phyloP scores from a whole-genome alignment of 2,329 filamentous ascomycete species.

The Fusarium nodosum region DNA sequence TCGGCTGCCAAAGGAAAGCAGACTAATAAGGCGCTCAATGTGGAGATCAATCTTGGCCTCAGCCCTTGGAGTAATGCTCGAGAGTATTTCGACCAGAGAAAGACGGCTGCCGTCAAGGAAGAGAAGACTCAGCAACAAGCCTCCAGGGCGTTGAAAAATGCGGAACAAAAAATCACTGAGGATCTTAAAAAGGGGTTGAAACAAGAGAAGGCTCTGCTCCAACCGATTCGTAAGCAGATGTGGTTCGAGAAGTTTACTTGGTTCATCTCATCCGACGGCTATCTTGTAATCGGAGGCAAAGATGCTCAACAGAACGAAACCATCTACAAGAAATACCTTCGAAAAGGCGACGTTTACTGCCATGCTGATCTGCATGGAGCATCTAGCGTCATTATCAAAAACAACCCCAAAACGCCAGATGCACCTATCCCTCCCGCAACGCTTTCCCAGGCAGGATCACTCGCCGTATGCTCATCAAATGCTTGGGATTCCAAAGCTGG shows the following conservation, averaged over 20 bases:
- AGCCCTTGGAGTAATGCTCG: constrained; percentile 91
- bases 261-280: constrained; percentile 96
- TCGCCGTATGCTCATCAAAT: constrained; percentile 86
- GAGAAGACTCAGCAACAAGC: constrained; percentile 88
- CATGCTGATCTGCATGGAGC: constrained; percentile 91
- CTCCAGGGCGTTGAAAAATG: constrained; percentile 85
- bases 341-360: constrained; percentile 91
- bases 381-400: constrained; percentile 89
- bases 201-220: constrained; percentile 88
- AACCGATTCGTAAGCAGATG: constrained; percentile 83
- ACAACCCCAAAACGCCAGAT: constrained; percentile 80
- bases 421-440: constrained; percentile 93
- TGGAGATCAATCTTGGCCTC: constrained; percentile 87
- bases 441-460: constrained; percentile 86
- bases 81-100: constrained; percentile 92
- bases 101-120: constrained; percentile 85
- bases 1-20: constrained; percentile 56
- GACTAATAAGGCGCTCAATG: constrained; percentile 69
- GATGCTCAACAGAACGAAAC: constrained; percentile 92
- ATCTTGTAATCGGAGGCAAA: constrained; percentile 89
- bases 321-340: constrained; percentile 87
- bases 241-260: constrained; percentile 99
- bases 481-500: constrained; percentile 98
- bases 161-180: constrained; percentile 87
- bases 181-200: constrained; percentile 91